Base-by-base conservation (phyloP, 768 basidiomycete species). In the Calocera viscosa region DNA sequence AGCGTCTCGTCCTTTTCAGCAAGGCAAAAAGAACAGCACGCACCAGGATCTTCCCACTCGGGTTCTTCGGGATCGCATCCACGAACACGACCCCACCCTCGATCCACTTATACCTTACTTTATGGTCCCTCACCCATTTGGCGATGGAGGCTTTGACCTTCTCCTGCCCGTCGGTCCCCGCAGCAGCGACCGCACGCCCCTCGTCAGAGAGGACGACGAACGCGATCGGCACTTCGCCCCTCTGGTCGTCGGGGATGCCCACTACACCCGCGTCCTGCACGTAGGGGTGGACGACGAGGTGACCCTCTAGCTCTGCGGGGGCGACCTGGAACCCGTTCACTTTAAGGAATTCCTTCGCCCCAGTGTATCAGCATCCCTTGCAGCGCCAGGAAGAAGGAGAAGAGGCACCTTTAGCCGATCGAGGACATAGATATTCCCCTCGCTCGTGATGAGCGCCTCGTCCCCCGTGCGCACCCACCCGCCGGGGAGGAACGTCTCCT, bases 211-310 rank as follows among this genome's bases (percentile, higher is more conserved):
- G 78, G 0, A 83, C 84, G 2, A 89, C 80, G 70, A 84, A 89
- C 2, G 88, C 89, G 71, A 88, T 72, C 0, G 88, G 88, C 5
- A 87, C 76, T 72, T 90, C 88, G 14, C 88, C 88, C 68, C 53
- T 64, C 67, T 82, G 88, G 7, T 88, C 87, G 71, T 90, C 84
- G 10, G 82, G 83, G 35, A 86, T 71, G 0, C 85, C 83, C 19
- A 89, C 82, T 1, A 89, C 86, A 69, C 87, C 87, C 1, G 79
- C 78, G 47, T 69, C 19, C 8, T 17, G 32, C 53, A 88, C 82
- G 70, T 86, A 86, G 0, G 80, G 75, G 69, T 88, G 84, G 49
- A 78, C 80, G 28, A 87, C 73, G n/a, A 87, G 71, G 67, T 85
- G 85, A 22, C 82, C 87, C 71, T 88, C 87, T 7, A 70, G 68